These are phyloP conservation scores for Aspergillus asperescens DNA, from an alignment of 495 filamentous ascomycete genomes.

Conservation along the genomic window DNA sequence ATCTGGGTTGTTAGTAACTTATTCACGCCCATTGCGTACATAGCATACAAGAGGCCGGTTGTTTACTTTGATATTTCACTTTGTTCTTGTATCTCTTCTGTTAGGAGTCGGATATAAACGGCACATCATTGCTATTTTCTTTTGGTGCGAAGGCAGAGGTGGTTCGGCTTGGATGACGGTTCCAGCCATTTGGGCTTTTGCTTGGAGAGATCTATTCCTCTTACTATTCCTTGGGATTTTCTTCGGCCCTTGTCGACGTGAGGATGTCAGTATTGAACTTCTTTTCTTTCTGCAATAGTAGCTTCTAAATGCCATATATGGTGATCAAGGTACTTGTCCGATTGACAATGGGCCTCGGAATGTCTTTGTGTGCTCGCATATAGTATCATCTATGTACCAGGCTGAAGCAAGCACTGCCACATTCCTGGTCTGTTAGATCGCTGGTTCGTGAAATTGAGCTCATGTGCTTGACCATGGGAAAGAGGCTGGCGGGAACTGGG, in stretches of 20 bases:
- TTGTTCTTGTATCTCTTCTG: conserved; percentile 7
- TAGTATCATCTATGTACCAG: too few species aligned
- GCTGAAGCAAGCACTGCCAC: too few species aligned
- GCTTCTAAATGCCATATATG: too few species aligned
- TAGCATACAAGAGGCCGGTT: conserved; percentile 17
- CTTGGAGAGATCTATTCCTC: background rate
- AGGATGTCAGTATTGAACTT: background rate
- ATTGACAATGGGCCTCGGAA: too few species aligned
- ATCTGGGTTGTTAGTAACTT: conserved; percentile 22
- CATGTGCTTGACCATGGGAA: too few species aligned
- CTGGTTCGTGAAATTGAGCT: too few species aligned
- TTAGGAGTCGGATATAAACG: conserved; percentile 18
- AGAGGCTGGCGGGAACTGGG: too few species aligned
- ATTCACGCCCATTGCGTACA: conserved; percentile 16
- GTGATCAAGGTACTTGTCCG: too few species aligned
- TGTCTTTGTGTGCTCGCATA: too few species aligned
- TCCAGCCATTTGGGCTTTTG: background rate
- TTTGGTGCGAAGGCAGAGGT: background rate
- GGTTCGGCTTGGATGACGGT: background rate
- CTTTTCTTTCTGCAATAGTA: conserved; percentile 1
- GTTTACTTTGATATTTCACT: conserved; percentile 11
- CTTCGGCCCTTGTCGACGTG: background rate
- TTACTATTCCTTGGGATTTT: background rate
- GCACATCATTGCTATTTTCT: background rate
- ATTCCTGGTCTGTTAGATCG: too few species aligned